Evolutionary conservation across 2,329 filamentous ascomycete species (phyloP).

Genomic region (Xylariaceae sp.): DNA sequence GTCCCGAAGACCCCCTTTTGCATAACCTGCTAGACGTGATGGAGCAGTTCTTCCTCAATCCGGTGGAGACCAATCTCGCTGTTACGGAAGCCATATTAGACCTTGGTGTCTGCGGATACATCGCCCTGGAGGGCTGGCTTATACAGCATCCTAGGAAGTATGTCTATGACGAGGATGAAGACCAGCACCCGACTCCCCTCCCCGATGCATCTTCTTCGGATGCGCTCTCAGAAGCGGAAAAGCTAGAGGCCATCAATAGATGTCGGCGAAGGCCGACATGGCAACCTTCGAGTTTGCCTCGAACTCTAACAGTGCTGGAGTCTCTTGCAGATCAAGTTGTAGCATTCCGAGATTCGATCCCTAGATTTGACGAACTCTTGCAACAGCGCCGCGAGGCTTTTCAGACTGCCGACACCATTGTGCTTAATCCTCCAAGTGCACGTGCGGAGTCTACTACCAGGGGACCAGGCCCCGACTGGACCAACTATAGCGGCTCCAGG

Average conservation of each 20-base stretch:
- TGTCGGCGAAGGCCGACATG: slow-evolving; percentile 51
- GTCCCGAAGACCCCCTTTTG: slow-evolving; percentile 56
- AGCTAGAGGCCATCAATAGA: slow-evolving; percentile 42
- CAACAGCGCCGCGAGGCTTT: slow-evolving; percentile 61
- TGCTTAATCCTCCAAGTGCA: slow-evolving; percentile 31
- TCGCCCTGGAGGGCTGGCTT: slow-evolving; percentile 87
- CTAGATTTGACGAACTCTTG: slow-evolving; percentile 67
- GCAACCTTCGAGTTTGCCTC: slow-evolving; percentile 44
- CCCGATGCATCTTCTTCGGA: slow-evolving; percentile 20
- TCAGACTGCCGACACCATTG: slow-evolving; percentile 50
- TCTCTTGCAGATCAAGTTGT: slow-evolving; percentile 57
- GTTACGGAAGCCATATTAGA: slow-evolving; percentile 80
- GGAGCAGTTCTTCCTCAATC: slow-evolving; percentile 79
- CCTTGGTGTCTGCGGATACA: slow-evolving; percentile 76
- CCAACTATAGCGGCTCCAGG: slow-evolving; percentile 41
- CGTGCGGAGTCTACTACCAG: slow-evolving; percentile 23
- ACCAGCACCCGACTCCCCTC: slow-evolving; percentile 18
- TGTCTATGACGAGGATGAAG: slow-evolving; percentile 45
- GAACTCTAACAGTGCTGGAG: slow-evolving; percentile 54
- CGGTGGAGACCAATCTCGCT: slow-evolving; percentile 83
- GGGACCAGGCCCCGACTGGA: slow-evolving; percentile 33
- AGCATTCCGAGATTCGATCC: slow-evolving; percentile 57
- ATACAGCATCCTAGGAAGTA: slow-evolving; percentile 65
- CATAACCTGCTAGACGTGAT: slow-evolving; percentile 66
- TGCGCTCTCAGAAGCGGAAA: slow-evolving; percentile 35